Evolutionary conservation across 352 stramenopile species (phyloP).

Genomic region (Phytophthora constricta): DNA sequence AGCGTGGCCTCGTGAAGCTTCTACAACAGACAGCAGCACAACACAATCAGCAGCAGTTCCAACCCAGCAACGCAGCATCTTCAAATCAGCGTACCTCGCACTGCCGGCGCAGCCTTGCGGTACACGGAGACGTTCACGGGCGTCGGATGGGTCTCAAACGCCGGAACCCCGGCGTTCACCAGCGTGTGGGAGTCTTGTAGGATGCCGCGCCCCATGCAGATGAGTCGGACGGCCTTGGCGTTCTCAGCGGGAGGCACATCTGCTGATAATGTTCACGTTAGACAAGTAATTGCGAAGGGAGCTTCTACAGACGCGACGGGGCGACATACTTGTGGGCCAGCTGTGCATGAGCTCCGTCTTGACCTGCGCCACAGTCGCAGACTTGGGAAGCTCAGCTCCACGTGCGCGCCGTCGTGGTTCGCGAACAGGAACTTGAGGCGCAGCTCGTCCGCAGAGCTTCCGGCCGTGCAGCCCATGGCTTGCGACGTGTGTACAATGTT

Average conservation of each 20-base stretch:
- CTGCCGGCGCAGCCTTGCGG: slow-evolving; percentile 39
- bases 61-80: too few species aligned
- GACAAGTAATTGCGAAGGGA: slow-evolving; percentile 5
- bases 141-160: slow-evolving; percentile 95
- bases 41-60: slow-evolving; percentile 5
- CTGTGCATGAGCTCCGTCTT: slow-evolving; percentile 73
- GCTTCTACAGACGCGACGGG: background rate
- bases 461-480: slow-evolving; percentile 20
- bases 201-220: slow-evolving; percentile 95
- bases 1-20: slow-evolving; percentile 28
- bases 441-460: slow-evolving; percentile 60
- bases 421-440: slow-evolving; percentile 88
- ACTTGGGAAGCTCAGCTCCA: slow-evolving; percentile 67
- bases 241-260: slow-evolving; percentile 57
- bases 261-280: slow-evolving; percentile 17
- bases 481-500: too few species aligned
- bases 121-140: slow-evolving; percentile 94
- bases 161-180: slow-evolving; percentile 79
- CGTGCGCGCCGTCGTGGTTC: slow-evolving; percentile 78
- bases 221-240: slow-evolving; percentile 84
- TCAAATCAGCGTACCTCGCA: slow-evolving; percentile 37
- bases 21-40: slow-evolving; percentile 19
- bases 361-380: slow-evolving; percentile 55
- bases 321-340: slow-evolving; percentile 64
- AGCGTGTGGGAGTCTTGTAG: slow-evolving; percentile 92